phyloP scores from a whole-genome alignment of 208 protist species.

The Leptomonas seymouri region DNA sequence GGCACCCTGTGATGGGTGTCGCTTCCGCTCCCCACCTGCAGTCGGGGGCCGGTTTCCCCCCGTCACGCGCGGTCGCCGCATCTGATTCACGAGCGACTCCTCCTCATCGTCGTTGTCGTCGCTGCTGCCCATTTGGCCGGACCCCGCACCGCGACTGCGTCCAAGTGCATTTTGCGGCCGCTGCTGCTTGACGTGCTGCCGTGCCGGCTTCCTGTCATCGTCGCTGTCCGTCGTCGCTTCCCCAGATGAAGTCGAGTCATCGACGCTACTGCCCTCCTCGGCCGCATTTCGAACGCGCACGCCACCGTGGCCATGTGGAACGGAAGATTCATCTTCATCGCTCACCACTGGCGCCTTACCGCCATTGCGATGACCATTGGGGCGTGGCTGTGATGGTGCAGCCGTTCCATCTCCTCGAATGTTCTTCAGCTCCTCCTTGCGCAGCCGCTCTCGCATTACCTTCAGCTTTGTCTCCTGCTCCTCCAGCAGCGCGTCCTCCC shows the following conservation, averaged over 20 bases:
- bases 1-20: slow-evolving; percentile 11
- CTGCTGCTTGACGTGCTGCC: slow-evolving; percentile 14
- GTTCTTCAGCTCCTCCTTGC: slow-evolving; percentile 88
- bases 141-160: slow-evolving; percentile 12
- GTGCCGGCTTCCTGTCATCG: slow-evolving; percentile 25
- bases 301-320: slow-evolving; percentile 1
- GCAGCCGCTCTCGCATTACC: slow-evolving; percentile 89
- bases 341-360: slow-evolving; percentile 21
- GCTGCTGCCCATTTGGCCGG: slow-evolving; percentile 5
- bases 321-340: slow-evolving; percentile 48
- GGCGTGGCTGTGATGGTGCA: slow-evolving; percentile 2
- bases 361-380: slow-evolving; percentile 18
- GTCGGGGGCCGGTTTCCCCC: slow-evolving; percentile 24
- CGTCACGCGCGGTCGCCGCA: slow-evolving; percentile 33
- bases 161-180: slow-evolving; percentile 23
- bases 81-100: slow-evolving; percentile 30
- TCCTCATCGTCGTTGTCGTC: slow-evolving; percentile 20
- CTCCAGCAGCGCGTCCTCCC: slow-evolving; percentile 83
- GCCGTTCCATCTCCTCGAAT: slow-evolving; percentile 54
- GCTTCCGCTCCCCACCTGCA: slow-evolving; percentile 19
- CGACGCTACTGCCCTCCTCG: slow-evolving; percentile 68
- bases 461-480: slow-evolving; percentile 88
- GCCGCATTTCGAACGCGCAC: slow-evolving; percentile 44
- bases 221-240: slow-evolving; percentile 49
- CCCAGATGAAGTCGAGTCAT: slow-evolving; percentile 33